Evolutionary conservation across 176 grass and related monocot species (phyloP), one percentile per base, ranked within the genome.

Genomic region (Oryza rufipogon): DNA sequence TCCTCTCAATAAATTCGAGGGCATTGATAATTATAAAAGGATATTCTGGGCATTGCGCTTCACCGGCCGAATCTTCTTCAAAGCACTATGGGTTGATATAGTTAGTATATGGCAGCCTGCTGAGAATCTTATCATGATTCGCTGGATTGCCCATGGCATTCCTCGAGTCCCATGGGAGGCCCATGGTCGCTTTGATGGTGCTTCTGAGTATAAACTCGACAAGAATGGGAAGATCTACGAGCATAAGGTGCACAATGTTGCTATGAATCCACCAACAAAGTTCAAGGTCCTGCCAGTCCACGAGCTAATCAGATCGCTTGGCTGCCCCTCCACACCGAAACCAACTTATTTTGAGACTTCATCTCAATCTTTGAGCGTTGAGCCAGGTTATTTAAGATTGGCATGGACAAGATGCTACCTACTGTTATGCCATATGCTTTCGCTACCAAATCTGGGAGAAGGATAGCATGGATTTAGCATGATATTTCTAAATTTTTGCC

Each of bases 81-180:
- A 93, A 73, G 72, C 91, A 51, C 77, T 94, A 78, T 93, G 89
- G 93, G 86, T 99, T 9, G 90, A 96, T 80, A 96, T 96, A 70
- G 91, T 91, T 38, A 96, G 91, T 61, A 90, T 99, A 73, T 99
- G 96, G 96, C 96, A 99, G 78, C 96, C 96, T 77, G 91, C 87
- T 9, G 93, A 99, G 60, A 90, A 92, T 74, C 81, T 85, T 45
- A 88, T 99, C 69, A 99, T 99, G 96, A 99, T 99, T 68, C 93
- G 96, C 65, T 99, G 96, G 96, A 99, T 94, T 67, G 87, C 89
- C 51, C 96, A 99, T 2, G 93, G 96, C 64, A 92, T 96, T 73
- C 96, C 93, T 71, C 83, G 91, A 46, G 93, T 99, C 26, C 96
- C 96, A 7, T 99, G 96, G 96, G 91, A 96, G 20, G 82, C 87